Evolutionary conservation across 2,329 filamentous ascomycete genomes (phyloP), one percentile per base, ranked within the genome.

Genomic region (Aspergillus texensis): DNA sequence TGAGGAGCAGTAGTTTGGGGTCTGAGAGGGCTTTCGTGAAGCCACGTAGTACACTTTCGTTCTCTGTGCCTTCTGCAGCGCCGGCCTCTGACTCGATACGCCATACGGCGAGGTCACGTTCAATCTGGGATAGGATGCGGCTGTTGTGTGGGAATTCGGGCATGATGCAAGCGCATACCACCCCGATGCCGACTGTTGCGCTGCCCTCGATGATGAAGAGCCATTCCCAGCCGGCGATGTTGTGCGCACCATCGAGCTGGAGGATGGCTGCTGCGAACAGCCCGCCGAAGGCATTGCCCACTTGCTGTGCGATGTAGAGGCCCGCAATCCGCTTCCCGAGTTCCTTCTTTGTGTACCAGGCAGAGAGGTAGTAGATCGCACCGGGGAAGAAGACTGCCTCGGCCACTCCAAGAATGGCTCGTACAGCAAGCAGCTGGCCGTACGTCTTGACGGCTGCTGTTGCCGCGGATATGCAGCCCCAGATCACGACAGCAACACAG

Each of bases 401-500:
- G 57, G 88, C 77, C 64, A 88, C 87, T 4, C 87, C 87, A 0
- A 89, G 75, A 69, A 88, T 83, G 73, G 89, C 88, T 6, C 87
- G 84, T 39, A 79, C 79, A 11, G 79, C 73, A 2, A 89, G 81
- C 78, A 89, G 82, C 65, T 83, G 83, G 5, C 77, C 78, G 64
- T 87, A 89, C 69, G 79, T 83, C 14, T 81, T 74, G 0, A 82
- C 83, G 26, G 80, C 77, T 16, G 86, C 86, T 0, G 83, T 87
- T 2, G 85, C 76, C 0, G 84, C 88, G 1, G 85, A 88, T 46
- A 89, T 82, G 28, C 86, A 71, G 30, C 87, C 87, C 87, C 87
- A 89, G 24, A 88, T 68, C 30, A 85, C 68, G 83, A 89, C 88
- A 30, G 83, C 82, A 21, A 69, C 72, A 0, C 83, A 84, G 9